Conservation (phyloP, 768 basidiomycete species). For the Trametes maxima region DNA sequence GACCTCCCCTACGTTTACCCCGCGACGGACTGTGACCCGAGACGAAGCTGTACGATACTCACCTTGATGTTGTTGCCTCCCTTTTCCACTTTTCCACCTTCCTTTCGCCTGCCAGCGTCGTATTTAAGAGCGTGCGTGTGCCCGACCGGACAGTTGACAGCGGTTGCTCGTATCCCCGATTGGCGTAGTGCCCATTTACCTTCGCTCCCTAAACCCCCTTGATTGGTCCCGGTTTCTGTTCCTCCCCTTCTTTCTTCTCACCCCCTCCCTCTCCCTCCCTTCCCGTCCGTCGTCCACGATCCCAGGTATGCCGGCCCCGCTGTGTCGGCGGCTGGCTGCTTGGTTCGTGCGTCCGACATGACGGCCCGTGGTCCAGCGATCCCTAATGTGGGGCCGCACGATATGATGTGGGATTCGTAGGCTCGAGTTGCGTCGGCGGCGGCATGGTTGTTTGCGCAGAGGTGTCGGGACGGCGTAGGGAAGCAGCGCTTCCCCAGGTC, state of each 20-base stretch:
- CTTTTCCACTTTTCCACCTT: slow-evolving; percentile 10
- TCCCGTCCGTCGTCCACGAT: neutral
- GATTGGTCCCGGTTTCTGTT: slow-evolving; percentile 23
- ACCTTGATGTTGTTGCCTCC: slow-evolving; percentile 17
- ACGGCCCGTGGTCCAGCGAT: slow-evolving; percentile 13
- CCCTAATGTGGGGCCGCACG: slow-evolving; percentile 14
- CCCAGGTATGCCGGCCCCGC: slow-evolving; percentile 1
- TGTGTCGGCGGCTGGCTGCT: slow-evolving; percentile 1
- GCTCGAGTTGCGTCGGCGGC: slow-evolving; percentile 19
- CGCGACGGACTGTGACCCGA: slow-evolving; percentile 9
- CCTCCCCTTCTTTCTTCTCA: slow-evolving; percentile 12
- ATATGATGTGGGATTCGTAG: slow-evolving; percentile 10
- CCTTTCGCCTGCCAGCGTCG: slow-evolving; percentile 21
- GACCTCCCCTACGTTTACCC: slow-evolving; percentile 2
- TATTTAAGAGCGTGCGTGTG: slow-evolving; percentile 29
- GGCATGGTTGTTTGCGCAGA: slow-evolving; percentile 29
- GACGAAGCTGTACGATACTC: slow-evolving; percentile 27
- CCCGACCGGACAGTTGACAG: slow-evolving; percentile 23
- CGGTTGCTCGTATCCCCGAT: slow-evolving; percentile 21
- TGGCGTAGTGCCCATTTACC: slow-evolving; percentile 24
- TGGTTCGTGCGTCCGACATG: neutral
- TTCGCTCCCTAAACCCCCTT: slow-evolving; percentile 23
- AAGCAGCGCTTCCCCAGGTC: slow-evolving; percentile 44
- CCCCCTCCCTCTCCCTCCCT: slow-evolving; percentile 10
- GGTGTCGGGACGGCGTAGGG: slow-evolving; percentile 36